Base-by-base conservation (phyloP, 1,284 basidiomycete genomes). In the Ustilago esculenta region DNA sequence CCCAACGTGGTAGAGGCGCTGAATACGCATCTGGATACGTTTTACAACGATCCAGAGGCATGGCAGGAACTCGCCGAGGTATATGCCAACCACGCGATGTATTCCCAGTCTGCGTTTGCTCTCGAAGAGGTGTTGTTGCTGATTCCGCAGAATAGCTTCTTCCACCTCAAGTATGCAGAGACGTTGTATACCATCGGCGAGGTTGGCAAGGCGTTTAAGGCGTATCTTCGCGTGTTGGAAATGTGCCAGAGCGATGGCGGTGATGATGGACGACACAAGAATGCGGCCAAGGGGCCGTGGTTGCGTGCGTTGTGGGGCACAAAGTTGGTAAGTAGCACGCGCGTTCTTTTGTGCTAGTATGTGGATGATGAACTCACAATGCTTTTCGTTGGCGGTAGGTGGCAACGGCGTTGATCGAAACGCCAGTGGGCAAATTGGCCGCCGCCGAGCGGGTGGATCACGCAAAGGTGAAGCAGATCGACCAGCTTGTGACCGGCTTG, bases 1-100 rank as follows among this genome's bases (percentile, higher is more conserved):
- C 57, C 89, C 40, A 85, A 86, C 35, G 88, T 91, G 0, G 88
- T 94, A 1, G 86, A 89, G 10, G 88, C 92, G 65, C 86, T 98
- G 6, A 88, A 89, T 18, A 84, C 86, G 29, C 90, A 92, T 78
- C 87, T 98, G 32, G 95, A 98, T 79, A 93, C 89, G 0, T 94
- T 95, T 83, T 98, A 98, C 82, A 88, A 89, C 24, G 95, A 98
- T 76, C 85, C 92, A 0, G 90, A 94, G 71, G 94, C 87, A 5
- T 98, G 95, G 96, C 85, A 92, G 11, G 89, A 96, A 77, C 87
- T 98, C n/a, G 90, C 93, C 0, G 90, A 92, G 71, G 87, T 94
- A 7, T 96, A 98, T 78, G 86, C 89, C 2, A 86, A 88, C 14
- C 88, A 89, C 72, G 88, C 88, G 57, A 87, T 92, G 89, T 96